Base-by-base conservation (phyloP, 2,329 filamentous ascomycete genomes). In the Trichoderma endophyticum region DNA sequence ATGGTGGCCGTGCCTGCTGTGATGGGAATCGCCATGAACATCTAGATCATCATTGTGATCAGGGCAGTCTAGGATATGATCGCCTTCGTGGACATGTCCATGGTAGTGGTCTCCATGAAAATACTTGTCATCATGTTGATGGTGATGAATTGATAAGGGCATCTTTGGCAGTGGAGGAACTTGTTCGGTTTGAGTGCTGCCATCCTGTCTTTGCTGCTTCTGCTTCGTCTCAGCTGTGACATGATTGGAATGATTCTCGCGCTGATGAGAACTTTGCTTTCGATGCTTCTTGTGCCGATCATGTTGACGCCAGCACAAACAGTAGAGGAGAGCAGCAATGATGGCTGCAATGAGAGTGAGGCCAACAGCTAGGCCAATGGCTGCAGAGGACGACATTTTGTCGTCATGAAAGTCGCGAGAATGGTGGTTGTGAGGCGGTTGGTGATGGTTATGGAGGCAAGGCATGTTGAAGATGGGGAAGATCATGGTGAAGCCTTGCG, bases 51-150 rank as follows among this genome's bases (percentile, higher is more conserved):
- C 6, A 12, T 32, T 32, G 36, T 18, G 21, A 43, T 32, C 18
- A 51, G 3, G 30, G 15, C n/a, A 48, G 30, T 57, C 26, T 14
- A 14, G 12, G 26, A 30, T 71, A 14, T 65, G 30, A 21, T 60
- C n/a, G 43, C 39, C 21, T 11, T 36, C 39, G 12, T 43, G 54
- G 14, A 28, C 24, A 6, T 61, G 59, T 3, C 39, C n/a, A 21
- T 70, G 65, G 24, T 24, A 57, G 18, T 56, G 69, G 1, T 39
- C 57, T n/a, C 67, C 61, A 8, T 71, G 69, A 4, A 71, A 71
- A 54, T 71, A 62, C 34, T 54, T 57, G 32, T 71, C 69, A 15
- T 71, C 54, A 30, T 71, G 69, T 11, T 60, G 69, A 34, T 71
- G 69, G 21, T 71, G 69, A 11, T 65, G 60, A 24, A 65, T n/a